phyloP scores from a whole-genome alignment of 345 rosid species.

The Mercurialis annua region DNA sequence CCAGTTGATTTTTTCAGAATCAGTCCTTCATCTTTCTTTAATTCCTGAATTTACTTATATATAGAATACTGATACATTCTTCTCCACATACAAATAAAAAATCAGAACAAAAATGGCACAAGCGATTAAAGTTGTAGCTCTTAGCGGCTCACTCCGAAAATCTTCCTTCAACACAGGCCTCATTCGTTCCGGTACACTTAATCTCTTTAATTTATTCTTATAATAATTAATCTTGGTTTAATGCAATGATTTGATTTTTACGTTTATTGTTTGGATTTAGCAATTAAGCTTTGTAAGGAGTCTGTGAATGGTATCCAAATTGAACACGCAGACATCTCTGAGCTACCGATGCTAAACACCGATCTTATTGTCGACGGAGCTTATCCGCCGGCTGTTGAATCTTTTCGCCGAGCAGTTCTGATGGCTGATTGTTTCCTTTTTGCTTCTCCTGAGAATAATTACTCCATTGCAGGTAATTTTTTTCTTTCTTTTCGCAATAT shows the following conservation, averaged over 20 bases:
- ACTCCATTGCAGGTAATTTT: conserved; percentile 63
- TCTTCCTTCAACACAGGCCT: conserved; percentile 10
- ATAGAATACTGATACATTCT: neutral
- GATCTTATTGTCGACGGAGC: conserved; percentile 60
- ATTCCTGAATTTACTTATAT: no score
- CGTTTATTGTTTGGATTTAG: conserved; percentile 28
- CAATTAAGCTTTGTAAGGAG: conserved; percentile 38
- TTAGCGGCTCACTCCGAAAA: conserved; percentile 1
- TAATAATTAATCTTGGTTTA: no score
- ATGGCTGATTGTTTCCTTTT: conserved; percentile 57
- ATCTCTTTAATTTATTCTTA: no score
- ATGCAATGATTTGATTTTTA: no score
- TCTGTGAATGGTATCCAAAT: conserved; percentile 46
- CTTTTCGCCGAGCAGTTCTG: conserved; percentile 53
- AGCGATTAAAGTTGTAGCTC: conserved; percentile 3
- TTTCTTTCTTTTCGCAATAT: no score
- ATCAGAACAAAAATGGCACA: neutral
- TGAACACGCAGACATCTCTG: conserved; percentile 51
- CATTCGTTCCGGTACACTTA: conserved; percentile 1
- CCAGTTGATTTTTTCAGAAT: neutral
- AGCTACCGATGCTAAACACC: conserved; percentile 63
- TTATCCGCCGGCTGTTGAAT: conserved; percentile 55
- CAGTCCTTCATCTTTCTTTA: no score
- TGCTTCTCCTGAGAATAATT: conserved; percentile 78
- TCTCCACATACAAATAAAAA: neutral